A percentile compares a stretch with the other conserved stretches of the same genome.
Evolutionary conservation across 2,329 filamentous ascomycete species (phyloP).

Genomic region (Eurotiales sp.): DNA sequence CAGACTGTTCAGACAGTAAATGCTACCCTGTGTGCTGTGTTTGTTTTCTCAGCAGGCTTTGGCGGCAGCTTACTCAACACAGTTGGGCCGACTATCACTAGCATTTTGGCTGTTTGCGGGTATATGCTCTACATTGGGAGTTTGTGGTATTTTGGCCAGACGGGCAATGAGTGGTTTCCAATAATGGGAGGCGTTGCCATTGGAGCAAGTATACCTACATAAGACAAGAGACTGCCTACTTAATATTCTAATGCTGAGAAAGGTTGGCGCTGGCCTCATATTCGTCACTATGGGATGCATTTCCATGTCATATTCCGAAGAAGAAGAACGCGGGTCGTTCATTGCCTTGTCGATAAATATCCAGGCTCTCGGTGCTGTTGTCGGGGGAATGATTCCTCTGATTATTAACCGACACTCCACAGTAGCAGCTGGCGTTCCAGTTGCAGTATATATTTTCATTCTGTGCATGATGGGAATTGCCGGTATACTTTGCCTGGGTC

Average conservation of each 20-base stretch:
- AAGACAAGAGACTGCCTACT: too few species aligned
- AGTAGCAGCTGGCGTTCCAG: not conserved
- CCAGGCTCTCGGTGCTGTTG: constrained; percentile 22
- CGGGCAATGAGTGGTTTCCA: not conserved
- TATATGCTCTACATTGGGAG: constrained; percentile 1
- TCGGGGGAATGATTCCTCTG: not conserved
- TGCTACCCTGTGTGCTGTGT: not conserved
- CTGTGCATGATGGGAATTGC: not conserved
- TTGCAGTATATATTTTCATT: not conserved
- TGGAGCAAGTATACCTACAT: constrained; percentile 15
- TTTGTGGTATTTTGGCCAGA: not conserved
- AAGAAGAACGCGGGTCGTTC: constrained; percentile 28
- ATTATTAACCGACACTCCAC: not conserved
- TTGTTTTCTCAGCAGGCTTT: not conserved
- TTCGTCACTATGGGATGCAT: constrained; percentile 32
- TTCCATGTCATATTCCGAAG: constrained; percentile 30
- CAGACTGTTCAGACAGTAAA: constrained; percentile 1
- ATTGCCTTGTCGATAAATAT: constrained; percentile 28
- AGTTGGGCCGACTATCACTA: not conserved
- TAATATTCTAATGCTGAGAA: too few species aligned
- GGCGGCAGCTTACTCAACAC: not conserved
- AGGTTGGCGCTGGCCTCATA: constrained; percentile 26
- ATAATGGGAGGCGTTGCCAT: constrained; percentile 15
- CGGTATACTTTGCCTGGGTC: not conserved
- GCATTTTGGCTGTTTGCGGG: not conserved